Conservation (phyloP, 176 grass and related monocot species). For the Phoenix roebelenii region DNA sequence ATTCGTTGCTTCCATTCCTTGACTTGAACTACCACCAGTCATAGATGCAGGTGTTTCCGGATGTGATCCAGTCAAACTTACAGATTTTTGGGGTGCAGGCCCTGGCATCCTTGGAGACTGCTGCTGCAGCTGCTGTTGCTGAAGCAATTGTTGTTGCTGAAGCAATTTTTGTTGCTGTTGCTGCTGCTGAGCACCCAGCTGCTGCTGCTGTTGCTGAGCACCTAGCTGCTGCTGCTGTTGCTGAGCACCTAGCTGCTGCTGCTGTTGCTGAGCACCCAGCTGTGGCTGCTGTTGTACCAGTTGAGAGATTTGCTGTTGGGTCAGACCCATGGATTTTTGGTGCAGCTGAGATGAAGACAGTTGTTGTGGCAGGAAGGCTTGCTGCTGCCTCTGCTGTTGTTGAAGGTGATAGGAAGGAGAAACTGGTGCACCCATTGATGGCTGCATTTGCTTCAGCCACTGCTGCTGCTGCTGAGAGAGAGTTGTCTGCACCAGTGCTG, state of each 20-base stretch:
- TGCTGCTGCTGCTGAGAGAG: constrained; percentile 53
- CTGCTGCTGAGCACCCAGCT: constrained; percentile 17
- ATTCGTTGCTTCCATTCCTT: constrained; percentile 59
- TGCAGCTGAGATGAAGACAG: constrained; percentile 39
- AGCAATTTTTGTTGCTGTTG: constrained; percentile 43
- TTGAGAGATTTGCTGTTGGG: constrained; percentile 52
- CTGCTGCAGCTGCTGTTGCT: constrained; percentile 50
- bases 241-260: neutral
- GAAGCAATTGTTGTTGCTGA: constrained; percentile 30
- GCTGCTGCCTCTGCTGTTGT: constrained; percentile 51
- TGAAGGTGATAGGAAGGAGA: constrained; percentile 56
- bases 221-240: constrained; percentile 7
- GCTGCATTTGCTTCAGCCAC: constrained; percentile 67
- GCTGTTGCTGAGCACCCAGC: constrained; percentile 22
- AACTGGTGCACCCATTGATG: constrained; percentile 43
- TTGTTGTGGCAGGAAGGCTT: constrained; percentile 28
- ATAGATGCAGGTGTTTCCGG: constrained; percentile 49
- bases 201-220: constrained; percentile 22
- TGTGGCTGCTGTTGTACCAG: constrained; percentile 65
- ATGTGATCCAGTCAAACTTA: constrained; percentile 61
- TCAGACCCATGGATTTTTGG: constrained; percentile 39
- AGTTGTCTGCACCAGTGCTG: constrained; percentile 41
- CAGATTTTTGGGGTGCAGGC: constrained; percentile 52
- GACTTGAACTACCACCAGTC: constrained; percentile 55
- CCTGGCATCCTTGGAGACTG: constrained; percentile 72